Conservation (phyloP, 1,139 yeast species). For the Taiozyma sp. region DNA sequence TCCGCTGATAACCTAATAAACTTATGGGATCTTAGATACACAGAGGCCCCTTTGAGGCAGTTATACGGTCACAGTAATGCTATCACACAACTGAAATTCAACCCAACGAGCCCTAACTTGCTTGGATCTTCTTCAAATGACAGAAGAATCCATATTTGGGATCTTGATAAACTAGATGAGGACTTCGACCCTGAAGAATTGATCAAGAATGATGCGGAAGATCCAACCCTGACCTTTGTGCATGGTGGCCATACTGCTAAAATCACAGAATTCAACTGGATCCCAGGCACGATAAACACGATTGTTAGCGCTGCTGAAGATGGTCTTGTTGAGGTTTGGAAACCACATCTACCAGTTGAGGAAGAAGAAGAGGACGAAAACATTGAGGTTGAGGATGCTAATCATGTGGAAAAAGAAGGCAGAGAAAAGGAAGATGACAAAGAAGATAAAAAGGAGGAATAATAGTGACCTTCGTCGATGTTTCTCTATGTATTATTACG, state of each 20-base stretch:
- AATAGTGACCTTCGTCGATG: neutral
- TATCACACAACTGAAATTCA: slow-evolving; percentile 66
- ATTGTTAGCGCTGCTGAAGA: slow-evolving; percentile 76
- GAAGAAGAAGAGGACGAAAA: slow-evolving; percentile 33
- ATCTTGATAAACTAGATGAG: slow-evolving; percentile 39
- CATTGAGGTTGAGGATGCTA: slow-evolving; percentile 25
- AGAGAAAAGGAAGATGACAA: slow-evolving; percentile 32
- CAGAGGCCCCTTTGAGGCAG: slow-evolving; percentile 25
- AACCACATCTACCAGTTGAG: slow-evolving; percentile 48
- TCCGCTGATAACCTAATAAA: slow-evolving; percentile 46
- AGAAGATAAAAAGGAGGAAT: slow-evolving; percentile 2
- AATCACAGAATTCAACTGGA: slow-evolving; percentile 74
- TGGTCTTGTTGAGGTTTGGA: slow-evolving; percentile 75
- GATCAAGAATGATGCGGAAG: slow-evolving; percentile 41
- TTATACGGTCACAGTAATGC: slow-evolving; percentile 48
- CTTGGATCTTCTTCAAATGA: slow-evolving; percentile 66
- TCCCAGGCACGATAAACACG: slow-evolving; percentile 63
- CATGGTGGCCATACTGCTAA: slow-evolving; percentile 83
- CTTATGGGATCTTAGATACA: slow-evolving; percentile 58
- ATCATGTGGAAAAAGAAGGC: slow-evolving; percentile 11
- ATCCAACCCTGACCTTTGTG: slow-evolving; percentile 59
- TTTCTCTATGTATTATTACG: neutral
- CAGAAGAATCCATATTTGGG: slow-evolving; percentile 61
- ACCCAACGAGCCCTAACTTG: slow-evolving; percentile 49
- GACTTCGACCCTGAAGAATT: slow-evolving; percentile 33